These are phyloP conservation scores for Trifolium repens DNA, from an alignment of 306 rosid genomes.

Conservation along the genomic window DNA sequence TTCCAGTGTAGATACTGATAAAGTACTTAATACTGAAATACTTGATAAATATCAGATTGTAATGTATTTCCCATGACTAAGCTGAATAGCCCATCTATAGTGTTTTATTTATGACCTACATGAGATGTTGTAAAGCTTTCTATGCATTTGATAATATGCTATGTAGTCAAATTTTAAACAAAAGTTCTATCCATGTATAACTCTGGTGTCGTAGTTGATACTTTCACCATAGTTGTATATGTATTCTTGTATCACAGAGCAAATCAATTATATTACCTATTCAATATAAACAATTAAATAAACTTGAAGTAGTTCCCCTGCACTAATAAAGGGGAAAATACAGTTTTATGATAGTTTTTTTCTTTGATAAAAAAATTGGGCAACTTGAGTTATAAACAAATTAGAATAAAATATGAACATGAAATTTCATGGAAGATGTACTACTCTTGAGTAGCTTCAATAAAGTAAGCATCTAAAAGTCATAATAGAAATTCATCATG, in stretches of 20 bases:
- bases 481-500: constrained; percentile 32
- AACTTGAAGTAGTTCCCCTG: constrained; percentile 19
- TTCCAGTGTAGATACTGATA: constrained; percentile 10
- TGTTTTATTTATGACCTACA: background rate
- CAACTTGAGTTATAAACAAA: constrained; percentile 18
- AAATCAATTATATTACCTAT: background rate
- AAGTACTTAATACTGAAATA: background rate
- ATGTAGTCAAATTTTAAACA: background rate
- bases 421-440: constrained; percentile 8
- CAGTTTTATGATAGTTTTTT: constrained; percentile 19
- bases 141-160: background rate
- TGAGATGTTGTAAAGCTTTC: background rate
- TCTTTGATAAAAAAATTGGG: background rate
- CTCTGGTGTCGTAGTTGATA: background rate
- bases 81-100: background rate
- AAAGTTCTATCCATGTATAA: background rate
- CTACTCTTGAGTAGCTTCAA: constrained; percentile 9
- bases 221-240: background rate
- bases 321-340: background rate
- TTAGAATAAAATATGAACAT: constrained; percentile 3
- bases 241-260: background rate
- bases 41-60: background rate
- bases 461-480: constrained; percentile 1
- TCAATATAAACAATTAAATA: constrained; percentile 1
- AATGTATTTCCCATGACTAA: background rate